These are phyloP conservation scores for Nemania sp. DNA, from an alignment of 2,329 filamentous ascomycete genomes.

Conservation along the genomic window DNA sequence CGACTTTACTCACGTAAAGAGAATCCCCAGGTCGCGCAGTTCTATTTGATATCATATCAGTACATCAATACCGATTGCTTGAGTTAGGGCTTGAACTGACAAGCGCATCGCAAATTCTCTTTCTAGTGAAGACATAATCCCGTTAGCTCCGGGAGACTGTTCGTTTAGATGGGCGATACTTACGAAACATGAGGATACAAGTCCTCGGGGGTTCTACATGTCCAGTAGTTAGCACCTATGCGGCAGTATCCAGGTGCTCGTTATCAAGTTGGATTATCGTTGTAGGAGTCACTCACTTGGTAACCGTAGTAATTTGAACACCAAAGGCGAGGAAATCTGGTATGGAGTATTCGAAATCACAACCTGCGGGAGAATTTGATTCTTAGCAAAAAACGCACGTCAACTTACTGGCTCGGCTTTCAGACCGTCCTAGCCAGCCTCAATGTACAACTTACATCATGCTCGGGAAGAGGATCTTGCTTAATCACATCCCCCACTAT, in stretches of 20 bases:
- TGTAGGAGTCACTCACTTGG: slow-evolving; percentile 57
- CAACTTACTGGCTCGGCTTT: not conserved
- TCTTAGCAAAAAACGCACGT: not conserved
- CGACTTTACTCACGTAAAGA: slow-evolving; percentile 68
- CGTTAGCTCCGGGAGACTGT: slow-evolving; percentile 1
- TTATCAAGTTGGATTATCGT: not conserved
- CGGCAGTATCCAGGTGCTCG: not conserved
- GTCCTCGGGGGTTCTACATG: slow-evolving; percentile 74
- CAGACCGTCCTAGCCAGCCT: not conserved
- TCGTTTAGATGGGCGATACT: slow-evolving; percentile 72
- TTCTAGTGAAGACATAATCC: slow-evolving; percentile 15
- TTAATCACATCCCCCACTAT: slow-evolving; percentile 91
- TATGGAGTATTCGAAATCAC: slow-evolving; percentile 84
- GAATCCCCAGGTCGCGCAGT: slow-evolving; percentile 90
- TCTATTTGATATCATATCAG: slow-evolving; percentile 32
- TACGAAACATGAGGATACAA: slow-evolving; percentile 95
- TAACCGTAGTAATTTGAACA: slow-evolving; percentile 88
- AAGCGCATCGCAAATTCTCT: slow-evolving; percentile 39
- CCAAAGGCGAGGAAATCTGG: slow-evolving; percentile 86
- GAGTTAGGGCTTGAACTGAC: slow-evolving; percentile 21
- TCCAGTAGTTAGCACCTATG: slow-evolving; percentile 12
- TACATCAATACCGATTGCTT: not conserved
- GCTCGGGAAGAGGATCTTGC: slow-evolving; percentile 70
- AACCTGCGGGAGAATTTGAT: slow-evolving; percentile 51
- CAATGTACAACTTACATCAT: not conserved